A percentile compares a stretch with the other conserved stretches of the same genome.
phyloP scores from a whole-genome alignment of 2,329 filamentous ascomycete genomes.

The Penicillium sp. region DNA sequence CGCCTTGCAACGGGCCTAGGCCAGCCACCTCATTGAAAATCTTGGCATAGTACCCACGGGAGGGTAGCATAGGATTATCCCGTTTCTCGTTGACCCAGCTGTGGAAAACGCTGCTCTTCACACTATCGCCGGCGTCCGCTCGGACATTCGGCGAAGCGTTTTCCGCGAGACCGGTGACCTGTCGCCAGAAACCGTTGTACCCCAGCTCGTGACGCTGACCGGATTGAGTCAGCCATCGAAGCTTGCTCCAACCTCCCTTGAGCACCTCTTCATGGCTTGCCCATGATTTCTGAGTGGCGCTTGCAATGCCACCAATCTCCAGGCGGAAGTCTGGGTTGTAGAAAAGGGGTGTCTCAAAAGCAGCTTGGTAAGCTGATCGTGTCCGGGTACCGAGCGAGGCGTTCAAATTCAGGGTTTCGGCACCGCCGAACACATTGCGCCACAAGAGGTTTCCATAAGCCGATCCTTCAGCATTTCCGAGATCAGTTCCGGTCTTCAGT shows the following conservation, averaged over 20 bases:
- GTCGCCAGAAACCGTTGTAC: conserved; percentile 79
- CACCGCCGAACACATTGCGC: conserved; percentile 90
- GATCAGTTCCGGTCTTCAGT: conserved; percentile 88
- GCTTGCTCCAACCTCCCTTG: conserved; percentile 67
- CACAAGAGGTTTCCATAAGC: conserved; percentile 82
- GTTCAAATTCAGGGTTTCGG: conserved; percentile 80
- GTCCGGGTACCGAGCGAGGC: conserved; percentile 86
- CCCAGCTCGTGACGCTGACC: conserved; percentile 70
- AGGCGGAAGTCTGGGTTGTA: conserved; percentile 77
- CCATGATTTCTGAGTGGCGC: conserved; percentile 82
- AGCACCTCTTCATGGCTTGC: conserved; percentile 88
- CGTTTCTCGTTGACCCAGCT: conserved; percentile 73
- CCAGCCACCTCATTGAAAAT: conserved; percentile 79
- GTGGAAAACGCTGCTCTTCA: conserved; percentile 82
- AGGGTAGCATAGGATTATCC: conserved; percentile 79
- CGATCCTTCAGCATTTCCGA: conserved; percentile 89
- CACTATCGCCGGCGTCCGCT: conserved; percentile 78
- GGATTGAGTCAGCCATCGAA: conserved; percentile 63
- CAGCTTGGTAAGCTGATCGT: conserved; percentile 81
- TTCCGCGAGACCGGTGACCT: conserved; percentile 70
- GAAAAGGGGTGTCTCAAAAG: conserved; percentile 73
- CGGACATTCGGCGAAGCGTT: conserved; percentile 76
- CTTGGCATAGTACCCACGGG: conserved; percentile 73
- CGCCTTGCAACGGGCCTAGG: conserved; percentile 73
- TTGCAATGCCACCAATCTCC: conserved; percentile 73